Conservation (phyloP, 306 rosid genomes). For the Crotalaria pallida region DNA sequence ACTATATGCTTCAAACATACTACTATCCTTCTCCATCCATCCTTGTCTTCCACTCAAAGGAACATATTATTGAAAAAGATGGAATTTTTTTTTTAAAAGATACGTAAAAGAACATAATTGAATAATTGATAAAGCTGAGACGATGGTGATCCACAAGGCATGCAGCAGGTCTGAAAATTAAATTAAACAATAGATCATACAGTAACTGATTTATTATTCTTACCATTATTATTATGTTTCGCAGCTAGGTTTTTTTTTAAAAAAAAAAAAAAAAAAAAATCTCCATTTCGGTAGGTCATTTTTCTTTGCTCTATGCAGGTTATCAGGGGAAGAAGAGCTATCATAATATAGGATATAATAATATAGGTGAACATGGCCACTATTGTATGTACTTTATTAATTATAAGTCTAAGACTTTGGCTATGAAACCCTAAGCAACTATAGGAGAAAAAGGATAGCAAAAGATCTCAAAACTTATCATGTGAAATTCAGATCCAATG, state of each 20-base stretch:
- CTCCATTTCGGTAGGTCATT: not conserved
- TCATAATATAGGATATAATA: no score
- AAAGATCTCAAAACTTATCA: not conserved
- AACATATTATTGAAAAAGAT: conserved; percentile 8
- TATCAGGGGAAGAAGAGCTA: not conserved
- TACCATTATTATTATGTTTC: no score
- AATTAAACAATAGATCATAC: conserved; percentile 1
- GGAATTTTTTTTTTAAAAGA: not conserved
- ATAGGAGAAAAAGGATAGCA: not conserved
- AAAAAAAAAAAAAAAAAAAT: not conserved
- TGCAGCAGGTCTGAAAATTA: conserved; percentile 28
- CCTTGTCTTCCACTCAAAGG: conserved; percentile 34
- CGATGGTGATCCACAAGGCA: conserved; percentile 15
- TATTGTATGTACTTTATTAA: not conserved
- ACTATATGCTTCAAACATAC: conserved; percentile 23
- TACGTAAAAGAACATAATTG: not conserved
- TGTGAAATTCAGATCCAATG: conserved; percentile 24
- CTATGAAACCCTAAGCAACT: conserved; percentile 28
- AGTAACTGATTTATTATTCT: not conserved
- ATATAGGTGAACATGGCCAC: conserved; percentile 2
- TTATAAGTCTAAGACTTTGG: not conserved
- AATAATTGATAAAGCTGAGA: conserved; percentile 39
- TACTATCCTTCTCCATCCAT: not conserved
- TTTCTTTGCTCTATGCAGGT: not conserved
- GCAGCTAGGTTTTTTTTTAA: no score